A percentile compares a stretch with the other conserved stretches of the same genome.
Evolutionary conservation across 768 basidiomycete species (phyloP).

Genomic region (Exsudoporus frostii): DNA sequence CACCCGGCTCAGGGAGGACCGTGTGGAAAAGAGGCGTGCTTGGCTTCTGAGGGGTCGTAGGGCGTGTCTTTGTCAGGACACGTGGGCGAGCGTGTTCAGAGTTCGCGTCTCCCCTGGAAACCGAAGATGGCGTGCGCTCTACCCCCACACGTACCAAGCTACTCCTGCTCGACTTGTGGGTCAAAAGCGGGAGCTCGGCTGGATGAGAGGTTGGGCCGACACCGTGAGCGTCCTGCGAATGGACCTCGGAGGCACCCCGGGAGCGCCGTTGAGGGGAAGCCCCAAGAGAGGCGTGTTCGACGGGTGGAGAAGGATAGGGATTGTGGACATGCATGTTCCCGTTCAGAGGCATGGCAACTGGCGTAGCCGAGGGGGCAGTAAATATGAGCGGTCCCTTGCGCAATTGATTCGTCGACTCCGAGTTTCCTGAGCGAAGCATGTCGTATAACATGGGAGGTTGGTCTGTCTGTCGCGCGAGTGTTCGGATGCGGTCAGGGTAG

Average conservation of each 20-base stretch:
- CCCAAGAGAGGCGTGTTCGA: conserved; percentile 14
- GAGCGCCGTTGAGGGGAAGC: not conserved
- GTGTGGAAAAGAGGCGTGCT: conserved; percentile 9
- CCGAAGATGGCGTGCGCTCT: conserved; percentile 12
- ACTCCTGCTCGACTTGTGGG: conserved; percentile 16
- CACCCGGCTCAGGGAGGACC: conserved; percentile 9
- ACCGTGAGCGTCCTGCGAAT: not conserved
- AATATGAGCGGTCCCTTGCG: conserved; percentile 63
- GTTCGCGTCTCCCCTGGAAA: conserved; percentile 6
- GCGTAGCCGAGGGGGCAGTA: conserved; percentile 46
- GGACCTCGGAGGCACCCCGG: not conserved
- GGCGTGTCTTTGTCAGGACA: conserved; percentile 32
- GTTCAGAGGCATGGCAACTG: conserved; percentile 3
- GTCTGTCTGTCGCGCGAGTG: conserved; percentile 1
- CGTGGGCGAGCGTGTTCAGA: conserved; percentile 21
- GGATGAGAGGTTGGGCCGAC: not conserved
- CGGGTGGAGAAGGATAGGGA: conserved; percentile 30
- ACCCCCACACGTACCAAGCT: conserved; percentile 1
- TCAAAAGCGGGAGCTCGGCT: conserved; percentile 14
- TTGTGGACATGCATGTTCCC: not conserved
- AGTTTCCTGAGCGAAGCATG: conserved; percentile 17
- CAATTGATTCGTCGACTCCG: conserved; percentile 16
- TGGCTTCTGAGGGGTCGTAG: conserved; percentile 31
- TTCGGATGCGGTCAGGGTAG: conserved; percentile 13
- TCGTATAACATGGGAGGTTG: conserved; percentile 19